Evolutionary conservation across 2,329 filamentous ascomycete species (phyloP).

Genomic region (Lecanosticta acicola): DNA sequence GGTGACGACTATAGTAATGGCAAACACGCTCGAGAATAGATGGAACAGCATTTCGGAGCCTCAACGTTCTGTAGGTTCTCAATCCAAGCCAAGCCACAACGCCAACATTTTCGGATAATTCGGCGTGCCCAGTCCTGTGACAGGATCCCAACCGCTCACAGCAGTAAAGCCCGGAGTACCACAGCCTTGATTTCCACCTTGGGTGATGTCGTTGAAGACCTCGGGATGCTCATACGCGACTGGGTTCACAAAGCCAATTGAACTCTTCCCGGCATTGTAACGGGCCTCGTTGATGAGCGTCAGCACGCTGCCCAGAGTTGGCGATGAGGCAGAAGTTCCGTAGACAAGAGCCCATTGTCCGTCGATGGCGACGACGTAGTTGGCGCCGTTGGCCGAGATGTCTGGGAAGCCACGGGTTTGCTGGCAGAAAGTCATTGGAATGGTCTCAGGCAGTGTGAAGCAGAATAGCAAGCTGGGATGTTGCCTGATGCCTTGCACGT

Average conservation of each 20-base stretch:
- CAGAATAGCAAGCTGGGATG: too few relatives aligned
- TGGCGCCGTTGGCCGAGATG: constrained; percentile 27
- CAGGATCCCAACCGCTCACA: constrained; percentile 31
- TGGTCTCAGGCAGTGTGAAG: too few relatives aligned
- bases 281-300: constrained; percentile 41
- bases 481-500: too few relatives aligned
- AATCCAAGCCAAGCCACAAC: constrained; percentile 2
- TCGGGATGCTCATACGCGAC: constrained; percentile 39
- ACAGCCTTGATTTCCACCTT: constrained; percentile 34
- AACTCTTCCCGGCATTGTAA: constrained; percentile 29
- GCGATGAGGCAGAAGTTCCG: constrained; percentile 49
- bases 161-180: constrained; percentile 27
- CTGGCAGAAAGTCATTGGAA: too few relatives aligned
- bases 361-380: constrained; percentile 38
- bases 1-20: too few relatives aligned
- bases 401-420: constrained; percentile 30
- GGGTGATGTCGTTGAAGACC: constrained; percentile 32
- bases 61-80: too few relatives aligned
- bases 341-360: constrained; percentile 41
- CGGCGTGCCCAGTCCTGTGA: constrained; percentile 10
- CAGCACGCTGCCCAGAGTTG: constrained; percentile 45
- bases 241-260: constrained; percentile 39
- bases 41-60: neutral
- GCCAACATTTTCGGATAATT: neutral
- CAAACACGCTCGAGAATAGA: too few relatives aligned